A percentile compares a stretch with the other conserved stretches of the same genome.
phyloP scores from a whole-genome alignment of 192 early-diverging fungal genomes.

The Coemansia sp. region DNA sequence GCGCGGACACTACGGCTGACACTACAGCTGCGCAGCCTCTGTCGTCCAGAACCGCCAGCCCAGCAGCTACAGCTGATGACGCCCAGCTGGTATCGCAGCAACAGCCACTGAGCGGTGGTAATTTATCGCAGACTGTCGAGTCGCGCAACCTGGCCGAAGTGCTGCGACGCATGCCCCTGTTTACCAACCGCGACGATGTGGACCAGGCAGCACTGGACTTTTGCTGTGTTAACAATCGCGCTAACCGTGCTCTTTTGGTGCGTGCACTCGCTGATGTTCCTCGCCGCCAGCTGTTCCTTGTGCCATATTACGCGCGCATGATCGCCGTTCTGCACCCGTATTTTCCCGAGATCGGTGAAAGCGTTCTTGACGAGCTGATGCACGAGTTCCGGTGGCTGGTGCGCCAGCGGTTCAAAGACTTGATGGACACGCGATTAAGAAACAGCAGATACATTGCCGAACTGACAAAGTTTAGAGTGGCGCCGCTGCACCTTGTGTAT shows the following conservation, averaged over 20 bases:
- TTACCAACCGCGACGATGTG: constrained; percentile 79
- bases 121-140: constrained; percentile 20
- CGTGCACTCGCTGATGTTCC: constrained; percentile 75
- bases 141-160: constrained; percentile 62
- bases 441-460: constrained; percentile 87
- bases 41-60: not conserved
- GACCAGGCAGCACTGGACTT: constrained; percentile 92
- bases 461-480: constrained; percentile 90
- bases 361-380: constrained; percentile 59
- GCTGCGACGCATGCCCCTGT: constrained; percentile 66
- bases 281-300: constrained; percentile 72
- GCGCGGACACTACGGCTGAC: not conserved
- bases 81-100: constrained; percentile 16
- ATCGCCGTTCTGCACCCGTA: constrained; percentile 83
- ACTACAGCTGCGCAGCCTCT: not conserved
- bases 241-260: constrained; percentile 71
- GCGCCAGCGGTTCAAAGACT: constrained; percentile 61
- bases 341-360: constrained; percentile 80
- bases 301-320: constrained; percentile 90
- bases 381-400: constrained; percentile 60
- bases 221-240: constrained; percentile 85
- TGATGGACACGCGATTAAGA: constrained; percentile 46
- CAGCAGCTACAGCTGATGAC: not conserved
- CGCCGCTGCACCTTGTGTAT: constrained; percentile 76
- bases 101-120: constrained; percentile 18